Conservation (phyloP, 2,329 filamentous ascomycete species). For the Penicillium concentricum region DNA sequence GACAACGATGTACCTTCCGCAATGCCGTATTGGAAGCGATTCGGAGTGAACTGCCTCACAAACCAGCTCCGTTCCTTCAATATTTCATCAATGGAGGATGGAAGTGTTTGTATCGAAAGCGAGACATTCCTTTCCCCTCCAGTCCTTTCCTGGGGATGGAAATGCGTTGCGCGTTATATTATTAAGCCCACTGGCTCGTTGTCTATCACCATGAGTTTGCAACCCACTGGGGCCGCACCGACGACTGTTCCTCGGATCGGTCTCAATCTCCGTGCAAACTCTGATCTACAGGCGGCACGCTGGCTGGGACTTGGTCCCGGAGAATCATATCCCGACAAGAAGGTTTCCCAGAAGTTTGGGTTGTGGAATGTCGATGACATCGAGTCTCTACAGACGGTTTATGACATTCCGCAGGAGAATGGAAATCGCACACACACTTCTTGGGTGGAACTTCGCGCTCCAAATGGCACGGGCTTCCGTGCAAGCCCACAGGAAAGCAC, state of each 20-base stretch:
- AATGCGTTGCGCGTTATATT: slow-evolving; percentile 13
- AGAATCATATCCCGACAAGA: slow-evolving; percentile 29
- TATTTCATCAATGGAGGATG: not conserved
- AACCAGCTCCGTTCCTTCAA: not conserved
- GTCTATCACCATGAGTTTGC: slow-evolving; percentile 8
- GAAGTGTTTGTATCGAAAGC: slow-evolving; percentile 10
- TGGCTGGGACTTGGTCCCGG: slow-evolving; percentile 30
- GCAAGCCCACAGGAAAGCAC: slow-evolving; percentile 1
- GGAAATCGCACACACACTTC: slow-evolving; percentile 25
- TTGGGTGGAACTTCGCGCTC: slow-evolving; percentile 18
- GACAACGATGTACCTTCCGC: slow-evolving; percentile 32
- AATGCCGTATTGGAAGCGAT: slow-evolving; percentile 26
- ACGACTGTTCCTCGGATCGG: slow-evolving; percentile 18
- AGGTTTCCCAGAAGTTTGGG: slow-evolving; percentile 22
- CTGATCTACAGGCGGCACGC: slow-evolving; percentile 11
- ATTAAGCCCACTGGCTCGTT: slow-evolving; percentile 13
- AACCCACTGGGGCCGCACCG: slow-evolving; percentile 16
- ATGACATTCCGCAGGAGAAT: slow-evolving; percentile 29
- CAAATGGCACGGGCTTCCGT: slow-evolving; percentile 9
- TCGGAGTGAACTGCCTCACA: slow-evolving; percentile 11
- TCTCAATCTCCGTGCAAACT: slow-evolving; percentile 14
- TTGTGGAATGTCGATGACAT: slow-evolving; percentile 14
- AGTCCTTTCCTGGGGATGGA: slow-evolving; percentile 26
- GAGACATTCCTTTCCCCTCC: slow-evolving; percentile 21
- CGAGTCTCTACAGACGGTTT: slow-evolving; percentile 21